These are phyloP conservation scores for Sclerotiophoma versabilis DNA, from an alignment of 2,329 filamentous ascomycete species.

Conservation along the genomic window DNA sequence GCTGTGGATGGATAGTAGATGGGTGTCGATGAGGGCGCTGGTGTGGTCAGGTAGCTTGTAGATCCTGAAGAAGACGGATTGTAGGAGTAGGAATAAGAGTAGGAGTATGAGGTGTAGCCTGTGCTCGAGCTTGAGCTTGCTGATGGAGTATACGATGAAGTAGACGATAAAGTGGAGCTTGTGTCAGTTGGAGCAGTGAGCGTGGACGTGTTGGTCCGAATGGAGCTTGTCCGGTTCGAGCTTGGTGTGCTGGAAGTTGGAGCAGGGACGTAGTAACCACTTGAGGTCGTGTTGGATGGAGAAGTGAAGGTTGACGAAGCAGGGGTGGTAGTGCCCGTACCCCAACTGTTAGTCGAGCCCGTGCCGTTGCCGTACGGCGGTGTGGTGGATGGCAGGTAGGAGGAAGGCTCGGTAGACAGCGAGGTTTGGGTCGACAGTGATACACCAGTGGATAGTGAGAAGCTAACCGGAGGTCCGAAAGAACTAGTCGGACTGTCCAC, in stretches of 20 bases:
- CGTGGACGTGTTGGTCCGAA: slow-evolving; percentile 2
- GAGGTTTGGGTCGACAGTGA: background rate
- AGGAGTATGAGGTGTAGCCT: background rate
- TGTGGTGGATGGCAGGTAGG: slow-evolving; percentile 5
- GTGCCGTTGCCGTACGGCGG: slow-evolving; percentile 12
- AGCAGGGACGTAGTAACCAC: slow-evolving; percentile 8
- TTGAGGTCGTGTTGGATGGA: slow-evolving; percentile 1
- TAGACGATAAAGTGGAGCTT: no score
- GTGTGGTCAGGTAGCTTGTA: background rate
- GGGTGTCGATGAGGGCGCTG: background rate
- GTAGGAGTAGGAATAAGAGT: background rate
- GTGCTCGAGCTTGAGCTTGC: background rate
- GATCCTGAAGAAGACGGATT: background rate
- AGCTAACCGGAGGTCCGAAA: background rate
- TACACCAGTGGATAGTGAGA: background rate
- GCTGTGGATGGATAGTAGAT: background rate
- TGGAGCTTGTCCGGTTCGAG: slow-evolving; percentile 5
- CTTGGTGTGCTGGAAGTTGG: background rate
- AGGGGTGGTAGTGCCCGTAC: background rate
- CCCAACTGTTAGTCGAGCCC: background rate
- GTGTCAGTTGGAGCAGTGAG: slow-evolving; percentile 6
- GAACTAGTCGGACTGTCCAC: slow-evolving; percentile 18
- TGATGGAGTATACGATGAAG: background rate
- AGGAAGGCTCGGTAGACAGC: slow-evolving; percentile 2
- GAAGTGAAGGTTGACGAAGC: background rate